A percentile compares a stretch with the other conserved stretches of the same genome.
Conservation (phyloP, 176 grass and related monocot genomes). For the Cenchrus fungigraminus region DNA sequence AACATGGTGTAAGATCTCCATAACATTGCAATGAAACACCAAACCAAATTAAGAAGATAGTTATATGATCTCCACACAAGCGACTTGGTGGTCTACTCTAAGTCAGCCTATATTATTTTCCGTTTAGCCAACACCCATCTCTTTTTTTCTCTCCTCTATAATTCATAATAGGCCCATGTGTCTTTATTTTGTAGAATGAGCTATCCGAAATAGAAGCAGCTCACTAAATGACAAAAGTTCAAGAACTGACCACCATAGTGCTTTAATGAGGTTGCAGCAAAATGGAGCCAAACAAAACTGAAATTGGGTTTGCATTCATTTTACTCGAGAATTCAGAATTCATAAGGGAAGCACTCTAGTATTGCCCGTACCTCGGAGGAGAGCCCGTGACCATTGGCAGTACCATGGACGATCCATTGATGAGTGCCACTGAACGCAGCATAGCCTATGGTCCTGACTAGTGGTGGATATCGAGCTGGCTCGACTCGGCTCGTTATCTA, state of each 20-base stretch:
- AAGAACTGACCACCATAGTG: constrained; percentile 31
- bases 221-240: constrained; percentile 35
- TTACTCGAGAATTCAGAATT: constrained; percentile 27
- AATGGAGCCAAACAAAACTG: constrained; percentile 50
- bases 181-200: constrained; percentile 28
- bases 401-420: constrained; percentile 70
- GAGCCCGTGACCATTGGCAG: constrained; percentile 51
- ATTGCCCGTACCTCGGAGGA: constrained; percentile 58
- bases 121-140: neutral
- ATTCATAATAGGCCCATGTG: neutral
- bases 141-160: neutral
- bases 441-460: constrained; percentile 60
- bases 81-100: neutral
- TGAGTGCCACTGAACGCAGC: constrained; percentile 69
- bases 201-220: constrained; percentile 31
- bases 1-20: constrained; percentile 24
- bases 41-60: neutral
- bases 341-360: neutral
- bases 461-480: too few species aligned
- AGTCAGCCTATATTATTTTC: neutral
- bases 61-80: neutral
- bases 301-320: constrained; percentile 46
- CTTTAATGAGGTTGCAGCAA: constrained; percentile 51
- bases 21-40: neutral
- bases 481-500: too few species aligned